Base-by-base conservation (phyloP, 2,329 filamentous ascomycete species). In the Lecanoromycetidae sp. region DNA sequence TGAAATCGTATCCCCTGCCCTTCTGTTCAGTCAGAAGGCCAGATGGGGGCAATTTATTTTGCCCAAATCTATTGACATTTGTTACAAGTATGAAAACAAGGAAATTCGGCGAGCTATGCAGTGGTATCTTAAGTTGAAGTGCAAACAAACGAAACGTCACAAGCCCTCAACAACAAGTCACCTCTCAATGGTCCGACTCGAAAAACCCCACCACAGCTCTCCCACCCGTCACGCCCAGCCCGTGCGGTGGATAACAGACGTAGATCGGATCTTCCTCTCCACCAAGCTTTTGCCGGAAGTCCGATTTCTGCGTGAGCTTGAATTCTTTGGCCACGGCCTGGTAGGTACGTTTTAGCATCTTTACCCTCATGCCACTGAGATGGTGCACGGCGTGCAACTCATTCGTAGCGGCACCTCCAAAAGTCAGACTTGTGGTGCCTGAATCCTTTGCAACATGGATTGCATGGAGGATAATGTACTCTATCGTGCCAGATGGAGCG, bases 181-280 rank as follows among this genome's bases (percentile, higher is more conserved):
- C 17, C 4, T 34, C 10, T 38, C 23, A 40, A 34, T 41, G 27
- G n/a, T 78, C 77, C 54, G 85, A 85, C 64, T 90, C 84, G 63
- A 94, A 91, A 69, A 94, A 94, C 61, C 82, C 84, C 67, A 94
- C 73, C 56, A 95, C 79, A n/a, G 87, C 86, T 61, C 84, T 79
- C 52, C 87, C 79, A 35, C 87, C 88, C 52, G 80, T 77, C 37
- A 88, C 79, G 1, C 87, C 87, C 23, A 95, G 72, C 6, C 88
- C 87, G 59, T 87, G 81, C 49, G 83, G 80, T 33, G 88, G 88
- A 65, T 94, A 95, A 60, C 85, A 87, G 55, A 95, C 87, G 65
- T 86, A 95, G 23, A 90, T 79, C 39, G 84, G 79, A 59, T 94
- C 87, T 51, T 88, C 86, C 49, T 78, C 70, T 4, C 84, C 84